Percentiles rank a stretch among this genome's conserved stretches.
These are phyloP conservation scores for Taphrina communis DNA, from an alignment of 1,139 yeast species.

Conservation along the genomic window DNA sequence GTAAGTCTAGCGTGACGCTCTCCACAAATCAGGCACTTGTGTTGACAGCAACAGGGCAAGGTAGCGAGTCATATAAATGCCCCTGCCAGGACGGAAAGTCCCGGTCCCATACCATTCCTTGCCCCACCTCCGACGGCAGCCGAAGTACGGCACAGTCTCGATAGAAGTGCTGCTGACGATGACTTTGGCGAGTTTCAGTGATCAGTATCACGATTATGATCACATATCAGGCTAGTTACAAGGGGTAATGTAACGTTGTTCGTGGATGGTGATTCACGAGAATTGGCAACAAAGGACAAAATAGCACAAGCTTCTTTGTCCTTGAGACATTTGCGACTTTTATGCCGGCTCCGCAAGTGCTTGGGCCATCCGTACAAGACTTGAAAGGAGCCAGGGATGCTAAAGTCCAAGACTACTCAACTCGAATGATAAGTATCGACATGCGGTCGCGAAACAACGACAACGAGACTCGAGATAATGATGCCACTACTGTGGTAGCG, in stretches of 20 bases:
- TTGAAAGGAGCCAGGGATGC: background rate
- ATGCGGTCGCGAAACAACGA: background rate
- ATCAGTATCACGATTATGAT: background rate
- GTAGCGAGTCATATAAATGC: slow-evolving; percentile 44
- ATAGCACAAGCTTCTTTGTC: background rate
- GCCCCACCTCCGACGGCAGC: slow-evolving; percentile 47
- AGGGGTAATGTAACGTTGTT: background rate
- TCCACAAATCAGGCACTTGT: no score
- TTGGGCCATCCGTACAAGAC: background rate
- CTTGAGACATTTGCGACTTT: background rate
- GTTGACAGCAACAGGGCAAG: slow-evolving; percentile 9
- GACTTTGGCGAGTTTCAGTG: slow-evolving; percentile 40
- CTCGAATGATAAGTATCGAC: background rate
- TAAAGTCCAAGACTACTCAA: background rate
- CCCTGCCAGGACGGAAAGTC: slow-evolving; percentile 45
- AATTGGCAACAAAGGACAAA: background rate
- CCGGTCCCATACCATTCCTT: slow-evolving; percentile 44
- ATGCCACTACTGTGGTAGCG: background rate
- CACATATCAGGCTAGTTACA: no score
- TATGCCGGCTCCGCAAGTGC: slow-evolving; percentile 7
- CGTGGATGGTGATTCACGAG: no score
- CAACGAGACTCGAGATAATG: background rate
- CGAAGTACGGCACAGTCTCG: slow-evolving; percentile 22
- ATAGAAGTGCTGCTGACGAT: slow-evolving; percentile 8
- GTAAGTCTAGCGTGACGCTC: slow-evolving; percentile 17